Evolutionary conservation across 768 basidiomycete species (phyloP), one percentile per base, ranked within the genome.

Genomic region (Strobilomyces dryophilus): DNA sequence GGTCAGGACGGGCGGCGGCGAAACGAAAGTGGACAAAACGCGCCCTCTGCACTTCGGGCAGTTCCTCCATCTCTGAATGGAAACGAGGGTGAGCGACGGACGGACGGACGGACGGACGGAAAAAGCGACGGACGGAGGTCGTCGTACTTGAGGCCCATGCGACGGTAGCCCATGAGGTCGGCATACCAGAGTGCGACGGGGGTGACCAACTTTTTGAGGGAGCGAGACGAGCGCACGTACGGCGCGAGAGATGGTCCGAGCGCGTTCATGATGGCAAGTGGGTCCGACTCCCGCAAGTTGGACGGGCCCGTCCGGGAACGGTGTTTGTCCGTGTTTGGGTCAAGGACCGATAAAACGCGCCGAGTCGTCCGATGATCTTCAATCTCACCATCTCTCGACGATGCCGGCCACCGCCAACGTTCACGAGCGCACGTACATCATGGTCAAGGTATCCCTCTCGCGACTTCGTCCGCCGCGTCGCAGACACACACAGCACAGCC

Each of bases 401-500:
- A 71, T 58, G 53, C 50, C 54, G 44, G 24, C 24, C 24, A 26
- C 1, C 14, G 44, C 15, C 41, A 64, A 63, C 54, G 73, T 74
- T 69, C 65, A 60, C 49, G 94, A 98, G 72, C 92, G 92, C 73
- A 95, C 95, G 73, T 98, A 95, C 79, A 98, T 98, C 80, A 98
- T 98, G 95, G 82, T 98, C 87, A 99, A 98, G 93, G 92, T 86
- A 54, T 37, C 9, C 29, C 2, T 1, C 4, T 15, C 41, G 12
- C 18, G 4, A 11, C 26, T 20, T 1, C 18, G 3, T 10, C 29
- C 11, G 17, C 14, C 21, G 31, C 11, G 14, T 14, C 18, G 18
- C 32, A 4, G 29, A 29, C 29, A 9, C 29, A 37, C 17, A 9
- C 12, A 18, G n/a, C 56, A 17, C 65, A 97, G 95, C 97, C 97